These are phyloP conservation scores for Fagopyrum homotropicum DNA, from an alignment of 148 eudicot species.

Conservation along the genomic window DNA sequence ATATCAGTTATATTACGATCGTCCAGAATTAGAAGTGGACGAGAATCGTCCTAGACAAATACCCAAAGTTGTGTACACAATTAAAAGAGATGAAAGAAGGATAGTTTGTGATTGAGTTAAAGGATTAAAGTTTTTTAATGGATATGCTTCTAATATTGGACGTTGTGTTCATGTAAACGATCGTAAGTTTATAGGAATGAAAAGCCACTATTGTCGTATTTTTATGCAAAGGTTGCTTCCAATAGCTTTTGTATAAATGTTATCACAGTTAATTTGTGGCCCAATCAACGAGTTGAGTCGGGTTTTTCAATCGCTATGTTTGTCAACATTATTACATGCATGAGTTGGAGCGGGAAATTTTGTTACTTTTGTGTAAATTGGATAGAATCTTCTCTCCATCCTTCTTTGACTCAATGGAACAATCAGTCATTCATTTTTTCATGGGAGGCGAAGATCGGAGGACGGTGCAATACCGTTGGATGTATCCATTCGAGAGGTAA, in stretches of 20 bases:
- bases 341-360: conserved; percentile 9
- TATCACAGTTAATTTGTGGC: conserved; percentile 12
- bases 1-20: too few relatives aligned
- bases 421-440: too few relatives aligned
- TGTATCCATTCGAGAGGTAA: too few relatives aligned
- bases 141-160: conserved; percentile 19
- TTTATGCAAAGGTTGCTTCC: conserved; percentile 20
- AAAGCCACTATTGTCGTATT: conserved; percentile 17
- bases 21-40: too few relatives aligned
- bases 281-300: conserved; percentile 18
- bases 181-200: conserved; percentile 10
- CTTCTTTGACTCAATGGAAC: too few relatives aligned
- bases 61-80: not conserved
- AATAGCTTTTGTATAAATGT: conserved; percentile 13
- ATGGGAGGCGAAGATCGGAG: too few relatives aligned
- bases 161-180: conserved; percentile 14
- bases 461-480: too few relatives aligned
- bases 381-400: conserved; percentile 21
- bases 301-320: conserved; percentile 22
- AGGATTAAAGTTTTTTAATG: conserved; percentile 13
- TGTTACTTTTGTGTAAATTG: conserved; percentile 19
- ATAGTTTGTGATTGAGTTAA: not conserved
- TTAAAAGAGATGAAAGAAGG: too few relatives aligned
- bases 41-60: not conserved
- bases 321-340: conserved; percentile 7